Evolutionary conservation across 2,329 filamentous ascomycete species (phyloP), one percentile per base, ranked within the genome.

Genomic region (Elsinoe arachidis): DNA sequence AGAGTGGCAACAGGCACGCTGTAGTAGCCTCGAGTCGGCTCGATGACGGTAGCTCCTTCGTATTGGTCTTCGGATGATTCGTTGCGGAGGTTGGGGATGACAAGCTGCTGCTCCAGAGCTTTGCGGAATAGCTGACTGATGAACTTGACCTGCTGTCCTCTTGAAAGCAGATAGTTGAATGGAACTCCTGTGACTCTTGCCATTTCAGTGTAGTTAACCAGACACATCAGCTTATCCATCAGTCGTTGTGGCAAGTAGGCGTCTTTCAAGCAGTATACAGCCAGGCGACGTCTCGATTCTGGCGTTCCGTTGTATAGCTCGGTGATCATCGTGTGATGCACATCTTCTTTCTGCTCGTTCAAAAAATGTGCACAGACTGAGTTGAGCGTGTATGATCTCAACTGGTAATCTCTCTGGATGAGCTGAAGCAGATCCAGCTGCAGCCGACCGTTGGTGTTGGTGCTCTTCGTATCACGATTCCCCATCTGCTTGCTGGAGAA

Each of bases 121-220:
- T 97, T 97, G 58, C 93, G 86, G 79, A 95, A 99, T 14, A 99
- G 78, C 69, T 99, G 93, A 70, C 91, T 97, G 74, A 99, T 83
- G 74, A 99, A 99, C 68, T 96, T 96, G 69, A 99, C 85, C 72
- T 99, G 95, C 70, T 99, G 93, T 44, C 93, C 93, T 68, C 91
- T 85, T 21, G 93, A 84, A 1, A 99, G 80, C 44, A 99, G 80
- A 68, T 87, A 95, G 69, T 96, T 97, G 78, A 99, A 99, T 0
- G 93, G 93, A 3, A 99, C 92, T 65, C 93, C 93, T 23, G 95
- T 99, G 73, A 99, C 93, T 82, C 93, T 93, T 58, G 93, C 92
- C 93, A 99, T 99, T 74, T 99, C 93, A 0, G 93, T 97, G 68
- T 97, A 97, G 70, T 99, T 99, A 73, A 96, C 88, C n/a, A 99